A percentile compares a stretch with the other conserved stretches of the same genome.
Conservation (phyloP, 2,329 filamentous ascomycete genomes). For the Samsoniella hepiali region DNA sequence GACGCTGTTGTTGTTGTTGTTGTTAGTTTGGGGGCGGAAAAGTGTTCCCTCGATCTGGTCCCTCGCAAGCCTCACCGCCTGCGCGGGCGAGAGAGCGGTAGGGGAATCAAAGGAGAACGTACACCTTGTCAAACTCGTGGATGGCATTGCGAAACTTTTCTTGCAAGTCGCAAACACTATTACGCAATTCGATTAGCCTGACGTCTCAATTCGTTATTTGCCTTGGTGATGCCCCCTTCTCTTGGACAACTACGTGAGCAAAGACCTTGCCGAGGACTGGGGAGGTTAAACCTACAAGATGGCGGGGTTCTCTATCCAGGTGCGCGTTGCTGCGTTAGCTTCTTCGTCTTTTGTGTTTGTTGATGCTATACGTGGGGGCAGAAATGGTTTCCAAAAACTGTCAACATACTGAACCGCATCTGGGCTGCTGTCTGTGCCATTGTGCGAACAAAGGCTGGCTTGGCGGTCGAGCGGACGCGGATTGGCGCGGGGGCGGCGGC, state of each 20-base stretch:
- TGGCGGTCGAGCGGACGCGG: background rate
- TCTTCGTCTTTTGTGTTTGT: no score
- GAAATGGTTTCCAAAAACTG: background rate
- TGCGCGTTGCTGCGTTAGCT: background rate
- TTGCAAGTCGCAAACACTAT: constrained; percentile 88
- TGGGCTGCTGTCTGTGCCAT: constrained; percentile 23
- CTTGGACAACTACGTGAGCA: no score
- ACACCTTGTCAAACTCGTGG: constrained; percentile 81
- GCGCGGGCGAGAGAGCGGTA: no score
- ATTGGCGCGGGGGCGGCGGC: background rate
- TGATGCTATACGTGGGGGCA: background rate
- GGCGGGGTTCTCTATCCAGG: constrained; percentile 43
- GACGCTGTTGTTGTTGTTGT: constrained; percentile 44
- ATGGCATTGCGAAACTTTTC: constrained; percentile 87
- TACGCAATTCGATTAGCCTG: background rate
- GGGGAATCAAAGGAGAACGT: constrained; percentile 26
- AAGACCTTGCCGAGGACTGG: background rate
- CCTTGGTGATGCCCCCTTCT: no score
- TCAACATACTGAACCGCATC: constrained; percentile 36
- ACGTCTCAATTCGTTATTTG: no score
- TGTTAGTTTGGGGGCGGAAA: no score
- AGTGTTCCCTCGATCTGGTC: no score
- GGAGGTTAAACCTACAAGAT: constrained; percentile 43
- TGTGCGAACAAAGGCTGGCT: background rate
- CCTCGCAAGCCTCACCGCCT: no score